Evolutionary conservation across 768 basidiomycete genomes (phyloP).

Genomic region (Mycena polygramma): DNA sequence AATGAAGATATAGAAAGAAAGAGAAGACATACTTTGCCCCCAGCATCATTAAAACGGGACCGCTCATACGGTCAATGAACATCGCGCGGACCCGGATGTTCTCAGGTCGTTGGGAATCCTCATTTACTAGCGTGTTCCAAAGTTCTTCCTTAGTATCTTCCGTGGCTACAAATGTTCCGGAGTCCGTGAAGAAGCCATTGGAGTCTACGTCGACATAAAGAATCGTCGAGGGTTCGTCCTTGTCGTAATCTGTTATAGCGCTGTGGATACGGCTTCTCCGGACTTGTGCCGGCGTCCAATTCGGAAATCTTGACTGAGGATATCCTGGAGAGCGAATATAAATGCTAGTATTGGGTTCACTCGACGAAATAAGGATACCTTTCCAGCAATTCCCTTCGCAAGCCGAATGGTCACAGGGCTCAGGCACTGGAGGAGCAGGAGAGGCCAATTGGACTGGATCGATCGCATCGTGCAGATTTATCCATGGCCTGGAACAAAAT

Average conservation of each 20-base stretch:
- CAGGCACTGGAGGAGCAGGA: slow-evolving; percentile 51
- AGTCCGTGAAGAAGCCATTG: slow-evolving; percentile 53
- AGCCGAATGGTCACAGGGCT: slow-evolving; percentile 50
- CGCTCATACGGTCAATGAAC: slow-evolving; percentile 67
- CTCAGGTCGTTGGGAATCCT: slow-evolving; percentile 46
- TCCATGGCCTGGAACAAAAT: slow-evolving; percentile 25
- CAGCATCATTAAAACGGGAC: slow-evolving; percentile 70
- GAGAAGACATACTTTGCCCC: slow-evolving; percentile 64
- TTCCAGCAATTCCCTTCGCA: slow-evolving; percentile 55
- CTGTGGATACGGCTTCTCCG: slow-evolving; percentile 54
- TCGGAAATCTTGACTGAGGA: slow-evolving; percentile 65
- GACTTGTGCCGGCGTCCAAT: slow-evolving; percentile 66
- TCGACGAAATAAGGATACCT: slow-evolving; percentile 15
- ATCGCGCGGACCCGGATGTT: slow-evolving; percentile 61
- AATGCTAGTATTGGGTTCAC: too few relatives aligned
- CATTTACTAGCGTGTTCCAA: slow-evolving; percentile 54
- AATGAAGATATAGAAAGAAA: slow-evolving; percentile 50
- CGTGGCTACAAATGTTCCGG: slow-evolving; percentile 38
- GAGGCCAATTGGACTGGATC: slow-evolving; percentile 50
- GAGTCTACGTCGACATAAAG: slow-evolving; percentile 58
- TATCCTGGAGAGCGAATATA: slow-evolving; percentile 40
- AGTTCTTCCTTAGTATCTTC: slow-evolving; percentile 43
- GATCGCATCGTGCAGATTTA: slow-evolving; percentile 44
- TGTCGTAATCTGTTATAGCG: slow-evolving; percentile 51
- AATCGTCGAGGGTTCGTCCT: slow-evolving; percentile 44